These are phyloP conservation scores for Boletus sensibilis DNA, from an alignment of 768 basidiomycete genomes.

Conservation along the genomic window DNA sequence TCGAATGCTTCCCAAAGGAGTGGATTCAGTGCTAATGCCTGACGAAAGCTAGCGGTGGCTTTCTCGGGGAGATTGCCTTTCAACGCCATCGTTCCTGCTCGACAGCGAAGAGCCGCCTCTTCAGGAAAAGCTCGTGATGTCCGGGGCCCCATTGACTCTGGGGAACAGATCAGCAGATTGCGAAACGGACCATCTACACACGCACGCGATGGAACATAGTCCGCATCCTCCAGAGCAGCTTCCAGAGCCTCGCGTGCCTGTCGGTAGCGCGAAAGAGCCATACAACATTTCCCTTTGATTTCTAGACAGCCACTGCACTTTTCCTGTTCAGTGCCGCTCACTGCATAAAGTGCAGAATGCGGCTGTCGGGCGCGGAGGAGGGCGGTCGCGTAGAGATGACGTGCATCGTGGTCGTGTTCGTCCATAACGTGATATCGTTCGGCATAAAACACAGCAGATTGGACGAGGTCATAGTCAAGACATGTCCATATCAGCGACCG, in stretches of 20 bases:
- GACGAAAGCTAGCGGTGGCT: conserved; percentile 68
- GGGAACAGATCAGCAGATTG: conserved; percentile 11
- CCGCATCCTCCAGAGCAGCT: conserved; percentile 52
- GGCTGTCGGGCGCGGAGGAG: conserved; percentile 69
- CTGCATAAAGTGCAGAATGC: conserved; percentile 71
- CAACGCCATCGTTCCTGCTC: conserved; percentile 70
- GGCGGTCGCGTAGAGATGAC: conserved; percentile 80
- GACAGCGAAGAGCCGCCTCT: conserved; percentile 72
- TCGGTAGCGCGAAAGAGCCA: conserved; percentile 66
- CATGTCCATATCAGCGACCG: conserved; percentile 77
- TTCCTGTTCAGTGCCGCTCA: conserved; percentile 58
- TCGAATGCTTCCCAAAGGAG: conserved; percentile 93
- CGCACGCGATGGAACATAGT: conserved; percentile 59
- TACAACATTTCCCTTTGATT: conserved; percentile 76
- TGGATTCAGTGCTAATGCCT: conserved; percentile 71
- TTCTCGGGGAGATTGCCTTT: conserved; percentile 77
- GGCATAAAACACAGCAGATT: conserved; percentile 85
- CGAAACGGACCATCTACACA: conserved; percentile 17
- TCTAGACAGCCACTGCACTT: conserved; percentile 75
- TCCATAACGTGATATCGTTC: conserved; percentile 79
- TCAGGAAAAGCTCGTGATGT: conserved; percentile 63
- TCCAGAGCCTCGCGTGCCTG: conserved; percentile 75
- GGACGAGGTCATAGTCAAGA: conserved; percentile 75
- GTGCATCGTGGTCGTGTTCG: conserved; percentile 70
- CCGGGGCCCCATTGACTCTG: conserved; percentile 58